Conservation (phyloP, 2,329 filamentous ascomycete species). For the Berkeleyomyces basicola region DNA sequence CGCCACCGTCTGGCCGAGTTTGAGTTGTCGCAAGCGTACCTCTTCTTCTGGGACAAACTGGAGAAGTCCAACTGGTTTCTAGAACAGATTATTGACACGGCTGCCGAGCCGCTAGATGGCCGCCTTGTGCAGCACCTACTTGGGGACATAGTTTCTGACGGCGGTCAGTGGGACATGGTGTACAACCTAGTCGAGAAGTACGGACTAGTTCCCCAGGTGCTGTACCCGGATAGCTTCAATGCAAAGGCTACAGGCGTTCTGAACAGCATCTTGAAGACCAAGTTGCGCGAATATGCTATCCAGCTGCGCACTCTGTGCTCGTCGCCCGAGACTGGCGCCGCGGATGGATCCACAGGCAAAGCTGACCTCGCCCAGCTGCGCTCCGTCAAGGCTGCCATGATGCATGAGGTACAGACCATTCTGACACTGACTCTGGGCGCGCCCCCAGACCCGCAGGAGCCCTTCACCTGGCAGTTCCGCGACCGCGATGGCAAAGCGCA, state of each 20-base stretch:
- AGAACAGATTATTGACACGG: conserved; percentile 65
- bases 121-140: conserved; percentile 57
- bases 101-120: conserved; percentile 51
- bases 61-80: conserved; percentile 86
- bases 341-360: conserved; percentile 22
- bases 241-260: conserved; percentile 54
- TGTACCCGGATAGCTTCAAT: conserved; percentile 74
- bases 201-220: conserved; percentile 63
- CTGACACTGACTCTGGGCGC: conserved; percentile 71
- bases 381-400: conserved; percentile 51
- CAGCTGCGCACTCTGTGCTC: conserved; percentile 73
- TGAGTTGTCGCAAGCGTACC: conserved; percentile 72
- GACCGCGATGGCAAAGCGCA: conserved; percentile 51
- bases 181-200: conserved; percentile 76
- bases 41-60: conserved; percentile 90
- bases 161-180: conserved; percentile 87
- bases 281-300: conserved; percentile 75
- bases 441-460: conserved; percentile 48
- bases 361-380: conserved; percentile 25
- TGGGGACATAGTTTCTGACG: conserved; percentile 53
- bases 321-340: conserved; percentile 52
- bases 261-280: conserved; percentile 62
- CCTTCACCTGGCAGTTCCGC: conserved; percentile 68
- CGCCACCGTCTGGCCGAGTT: conserved; percentile 62
- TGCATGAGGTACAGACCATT: conserved; percentile 64